A percentile compares a stretch with the other conserved stretches of the same genome.
phyloP scores from a whole-genome alignment of 352 stramenopile genomes.

The Pythium inflatum region DNA sequence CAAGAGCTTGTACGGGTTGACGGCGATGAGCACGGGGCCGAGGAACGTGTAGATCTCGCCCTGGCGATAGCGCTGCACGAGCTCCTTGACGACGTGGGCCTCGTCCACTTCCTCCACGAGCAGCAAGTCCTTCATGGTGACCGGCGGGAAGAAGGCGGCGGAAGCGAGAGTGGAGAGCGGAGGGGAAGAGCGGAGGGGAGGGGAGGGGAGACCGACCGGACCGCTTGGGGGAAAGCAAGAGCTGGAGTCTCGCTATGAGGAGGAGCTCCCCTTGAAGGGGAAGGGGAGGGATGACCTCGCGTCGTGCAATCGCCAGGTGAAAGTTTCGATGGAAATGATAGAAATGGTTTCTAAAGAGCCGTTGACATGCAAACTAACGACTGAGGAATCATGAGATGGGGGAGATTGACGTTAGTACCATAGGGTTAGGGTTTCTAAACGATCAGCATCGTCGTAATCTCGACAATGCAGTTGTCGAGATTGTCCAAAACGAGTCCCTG shows the following conservation, averaged over 20 bases:
- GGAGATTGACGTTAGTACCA: not conserved
- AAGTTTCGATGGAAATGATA: slow-evolving; percentile 21
- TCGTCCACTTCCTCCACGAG: slow-evolving; percentile 82
- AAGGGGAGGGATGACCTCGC: slow-evolving; percentile 30
- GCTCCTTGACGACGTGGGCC: slow-evolving; percentile 73
- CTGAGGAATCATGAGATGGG: slow-evolving; percentile 8
- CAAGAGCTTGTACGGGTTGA: slow-evolving; percentile 96
- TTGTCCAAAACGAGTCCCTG: slow-evolving; percentile 6
- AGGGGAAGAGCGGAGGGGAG: not conserved
- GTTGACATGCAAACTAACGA: slow-evolving; percentile 25
- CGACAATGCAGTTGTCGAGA: slow-evolving; percentile 21
- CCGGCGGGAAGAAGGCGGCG: not conserved
- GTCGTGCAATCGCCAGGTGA: slow-evolving; percentile 15
- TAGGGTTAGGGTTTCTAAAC: slow-evolving; percentile 16
- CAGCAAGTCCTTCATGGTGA: slow-evolving; percentile 69
- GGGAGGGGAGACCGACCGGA: not conserved
- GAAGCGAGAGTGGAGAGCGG: not conserved
- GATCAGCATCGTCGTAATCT: slow-evolving; percentile 13
- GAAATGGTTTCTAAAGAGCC: slow-evolving; percentile 24
- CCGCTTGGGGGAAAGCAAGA: too few species aligned
- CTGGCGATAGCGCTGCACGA: slow-evolving; percentile 78
- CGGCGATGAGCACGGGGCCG: slow-evolving; percentile 94
- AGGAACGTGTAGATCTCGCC: slow-evolving; percentile 92
- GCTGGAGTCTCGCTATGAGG: too few species aligned
- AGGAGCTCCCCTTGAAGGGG: not conserved